These are phyloP conservation scores for Nelumbo lutea DNA, from an alignment of 164 flowering plant species.

Conservation along the genomic window DNA sequence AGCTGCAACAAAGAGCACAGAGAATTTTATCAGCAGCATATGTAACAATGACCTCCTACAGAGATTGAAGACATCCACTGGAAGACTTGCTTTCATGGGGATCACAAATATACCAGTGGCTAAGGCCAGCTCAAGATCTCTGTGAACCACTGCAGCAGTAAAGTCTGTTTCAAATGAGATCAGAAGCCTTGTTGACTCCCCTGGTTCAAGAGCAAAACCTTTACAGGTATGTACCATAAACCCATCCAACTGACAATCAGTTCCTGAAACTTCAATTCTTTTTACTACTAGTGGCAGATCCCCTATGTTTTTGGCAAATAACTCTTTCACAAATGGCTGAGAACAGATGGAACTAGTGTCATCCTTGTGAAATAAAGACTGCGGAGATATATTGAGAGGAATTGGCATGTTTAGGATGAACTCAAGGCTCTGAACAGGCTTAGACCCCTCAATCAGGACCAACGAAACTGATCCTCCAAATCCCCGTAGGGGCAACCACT, in stretches of 20 bases:
- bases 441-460: conserved; percentile 52
- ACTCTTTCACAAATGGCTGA: conserved; percentile 42
- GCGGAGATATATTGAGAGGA: conserved; percentile 34
- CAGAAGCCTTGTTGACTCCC: conserved; percentile 52
- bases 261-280: conserved; percentile 63
- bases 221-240: conserved; percentile 51
- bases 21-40: conserved; percentile 43
- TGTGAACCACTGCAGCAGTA: conserved; percentile 40
- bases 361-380: conserved; percentile 17
- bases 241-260: conserved; percentile 63
- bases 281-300: conserved; percentile 62
- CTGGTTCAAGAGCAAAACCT: conserved; percentile 68
- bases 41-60: conserved; percentile 55
- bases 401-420: conserved; percentile 43
- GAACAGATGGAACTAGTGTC: conserved; percentile 31
- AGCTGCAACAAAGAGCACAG: conserved; percentile 31
- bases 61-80: conserved; percentile 38
- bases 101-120: conserved; percentile 53
- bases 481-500: conserved; percentile 66
- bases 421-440: conserved; percentile 47
- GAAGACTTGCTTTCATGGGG: conserved; percentile 73
- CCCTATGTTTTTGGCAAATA: conserved; percentile 69
- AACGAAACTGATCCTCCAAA: conserved; percentile 66
- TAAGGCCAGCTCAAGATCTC: conserved; percentile 65
- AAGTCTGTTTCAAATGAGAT: conserved; percentile 61